phyloP scores from a whole-genome alignment of 371 early-diverging fungal species.

The Mucor piriformis region DNA sequence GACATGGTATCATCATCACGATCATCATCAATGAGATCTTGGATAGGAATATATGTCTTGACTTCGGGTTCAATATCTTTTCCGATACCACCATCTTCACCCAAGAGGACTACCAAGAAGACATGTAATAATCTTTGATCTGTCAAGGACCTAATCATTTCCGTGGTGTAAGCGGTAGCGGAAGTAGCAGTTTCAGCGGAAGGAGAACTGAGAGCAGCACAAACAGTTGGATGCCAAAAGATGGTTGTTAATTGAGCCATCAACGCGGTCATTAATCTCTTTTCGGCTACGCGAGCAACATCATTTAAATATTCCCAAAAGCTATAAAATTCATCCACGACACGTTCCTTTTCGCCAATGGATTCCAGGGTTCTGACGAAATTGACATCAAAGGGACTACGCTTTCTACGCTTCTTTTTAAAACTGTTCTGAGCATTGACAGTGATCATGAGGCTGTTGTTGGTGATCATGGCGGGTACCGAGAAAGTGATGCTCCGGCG shows the following conservation, averaged over 20 bases:
- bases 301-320: slow-evolving; percentile 57
- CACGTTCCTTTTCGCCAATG: slow-evolving; percentile 35
- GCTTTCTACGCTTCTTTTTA: slow-evolving; percentile 53
- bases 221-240: slow-evolving; percentile 56
- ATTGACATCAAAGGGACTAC: slow-evolving; percentile 49
- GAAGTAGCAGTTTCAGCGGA: slow-evolving; percentile 45
- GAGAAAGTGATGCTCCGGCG: slow-evolving; percentile 46
- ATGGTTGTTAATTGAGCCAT: slow-evolving; percentile 52
- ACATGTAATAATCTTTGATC: slow-evolving; percentile 53
- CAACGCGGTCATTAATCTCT: slow-evolving; percentile 47
- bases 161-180: slow-evolving; percentile 53
- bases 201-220: slow-evolving; percentile 48
- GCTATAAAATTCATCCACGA: slow-evolving; percentile 52
- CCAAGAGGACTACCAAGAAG: slow-evolving; percentile 46
- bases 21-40: slow-evolving; percentile 42
- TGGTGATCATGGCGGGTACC: slow-evolving; percentile 51
- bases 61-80: slow-evolving; percentile 53
- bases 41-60: slow-evolving; percentile 23
- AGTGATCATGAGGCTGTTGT: slow-evolving; percentile 48
- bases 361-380: slow-evolving; percentile 43
- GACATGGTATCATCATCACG: slow-evolving; percentile 28
- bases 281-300: slow-evolving; percentile 53
- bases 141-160: slow-evolving; percentile 54
- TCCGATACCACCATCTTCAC: slow-evolving; percentile 55
- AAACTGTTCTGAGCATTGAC: slow-evolving; percentile 52